Percentiles rank a stretch among this genome's conserved stretches.
These are phyloP conservation scores for Trichoderma endophyticum DNA, from an alignment of 2,329 filamentous ascomycete genomes.

Conservation along the genomic window DNA sequence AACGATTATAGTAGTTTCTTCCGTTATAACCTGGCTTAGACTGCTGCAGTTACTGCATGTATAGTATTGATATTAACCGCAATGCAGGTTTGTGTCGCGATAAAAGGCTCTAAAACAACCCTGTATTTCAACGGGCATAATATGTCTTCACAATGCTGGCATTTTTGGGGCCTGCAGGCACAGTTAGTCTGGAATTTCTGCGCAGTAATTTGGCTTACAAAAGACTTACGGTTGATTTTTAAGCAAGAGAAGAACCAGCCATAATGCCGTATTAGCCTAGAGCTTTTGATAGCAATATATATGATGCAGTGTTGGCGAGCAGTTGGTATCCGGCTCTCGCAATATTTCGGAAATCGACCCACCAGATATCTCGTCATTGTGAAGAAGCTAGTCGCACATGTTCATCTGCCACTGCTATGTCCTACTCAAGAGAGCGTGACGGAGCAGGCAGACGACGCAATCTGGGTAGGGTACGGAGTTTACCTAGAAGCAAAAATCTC, in stretches of 20 bases:
- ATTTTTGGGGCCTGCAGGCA: slow-evolving; percentile 37
- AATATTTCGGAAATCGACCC: neutral
- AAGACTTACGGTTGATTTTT: neutral
- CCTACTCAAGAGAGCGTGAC: neutral
- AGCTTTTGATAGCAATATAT: neutral
- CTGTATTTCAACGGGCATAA: slow-evolving; percentile 40
- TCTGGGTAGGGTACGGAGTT: neutral
- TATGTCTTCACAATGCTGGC: slow-evolving; percentile 50
- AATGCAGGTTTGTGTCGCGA: slow-evolving; percentile 48
- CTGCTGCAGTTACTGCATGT: slow-evolving; percentile 41
- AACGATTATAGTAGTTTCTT: slow-evolving; percentile 41
- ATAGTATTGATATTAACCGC: slow-evolving; percentile 45
- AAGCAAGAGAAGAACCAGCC: neutral
- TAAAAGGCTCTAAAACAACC: slow-evolving; percentile 31
- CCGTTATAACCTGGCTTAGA: slow-evolving; percentile 40
- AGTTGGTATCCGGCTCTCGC: neutral
- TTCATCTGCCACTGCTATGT: neutral
- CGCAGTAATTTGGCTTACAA: neutral
- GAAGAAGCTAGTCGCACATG: neutral
- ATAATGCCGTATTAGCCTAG: neutral
- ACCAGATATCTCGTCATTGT: neutral
- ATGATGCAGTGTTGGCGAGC: neutral
- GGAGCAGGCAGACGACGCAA: neutral
- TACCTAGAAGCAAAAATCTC: neutral
- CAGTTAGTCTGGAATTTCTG: neutral